Percentiles rank a stretch among this genome's conserved stretches.
Evolutionary conservation across 345 rosid genomes (phyloP).

Genomic region (Aethionema arabicum): DNA sequence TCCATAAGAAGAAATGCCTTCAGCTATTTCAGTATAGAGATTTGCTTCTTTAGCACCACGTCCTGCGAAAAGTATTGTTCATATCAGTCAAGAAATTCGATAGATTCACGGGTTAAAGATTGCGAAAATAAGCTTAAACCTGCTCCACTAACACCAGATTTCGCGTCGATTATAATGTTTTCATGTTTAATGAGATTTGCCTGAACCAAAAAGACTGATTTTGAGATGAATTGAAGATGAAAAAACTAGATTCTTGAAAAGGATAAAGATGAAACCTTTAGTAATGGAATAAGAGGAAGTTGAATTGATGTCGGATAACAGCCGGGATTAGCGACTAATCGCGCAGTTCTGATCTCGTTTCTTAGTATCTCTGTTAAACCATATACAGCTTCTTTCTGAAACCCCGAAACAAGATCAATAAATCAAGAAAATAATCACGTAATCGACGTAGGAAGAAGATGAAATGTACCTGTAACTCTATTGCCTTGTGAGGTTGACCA

Average conservation of each 20-base stretch:
- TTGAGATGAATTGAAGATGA: background rate
- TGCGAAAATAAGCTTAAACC: slow-evolving; percentile 43
- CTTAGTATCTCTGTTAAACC: slow-evolving; percentile 90
- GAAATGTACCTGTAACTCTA: slow-evolving; percentile 68
- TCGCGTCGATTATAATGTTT: slow-evolving; percentile 79
- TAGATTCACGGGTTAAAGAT: slow-evolving; percentile 10
- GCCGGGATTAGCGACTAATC: slow-evolving; percentile 94
- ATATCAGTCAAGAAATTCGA: slow-evolving; percentile 18
- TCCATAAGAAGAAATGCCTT: slow-evolving; percentile 92
- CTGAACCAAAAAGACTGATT: slow-evolving; percentile 40
- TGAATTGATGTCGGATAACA: slow-evolving; percentile 97
- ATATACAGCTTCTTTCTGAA: slow-evolving; percentile 84
- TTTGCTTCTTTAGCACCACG: slow-evolving; percentile 91
- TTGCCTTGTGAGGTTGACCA: slow-evolving; percentile 90
- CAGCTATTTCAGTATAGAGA: slow-evolving; percentile 82
- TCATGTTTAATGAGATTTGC: slow-evolving; percentile 63
- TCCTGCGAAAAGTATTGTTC: slow-evolving; percentile 46
- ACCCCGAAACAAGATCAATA: slow-evolving; percentile 23
- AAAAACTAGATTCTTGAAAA: background rate
- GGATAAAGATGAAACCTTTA: slow-evolving; percentile 52
- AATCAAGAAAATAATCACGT: background rate
- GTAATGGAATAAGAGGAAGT: slow-evolving; percentile 88
- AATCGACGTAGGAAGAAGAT: background rate
- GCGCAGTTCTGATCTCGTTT: slow-evolving; percentile 63
- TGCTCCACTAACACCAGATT: slow-evolving; percentile 99